phyloP scores from a whole-genome alignment of 2,329 filamentous ascomycete species.

The Aspergillus sp. region DNA sequence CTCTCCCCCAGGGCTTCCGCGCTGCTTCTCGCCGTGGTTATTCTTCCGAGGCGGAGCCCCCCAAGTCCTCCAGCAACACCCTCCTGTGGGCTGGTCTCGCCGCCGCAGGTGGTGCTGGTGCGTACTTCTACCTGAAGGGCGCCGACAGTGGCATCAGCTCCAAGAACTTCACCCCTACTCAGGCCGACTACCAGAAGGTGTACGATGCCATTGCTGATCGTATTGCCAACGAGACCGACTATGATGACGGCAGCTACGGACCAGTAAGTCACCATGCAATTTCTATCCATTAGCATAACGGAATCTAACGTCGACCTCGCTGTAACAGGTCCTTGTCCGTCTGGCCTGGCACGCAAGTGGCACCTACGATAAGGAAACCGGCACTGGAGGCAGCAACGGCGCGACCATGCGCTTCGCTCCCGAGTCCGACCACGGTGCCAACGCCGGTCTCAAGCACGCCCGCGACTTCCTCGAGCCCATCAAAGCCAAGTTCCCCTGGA shows the following conservation, averaged over 20 bases:
- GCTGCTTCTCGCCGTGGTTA: conserved; percentile 76
- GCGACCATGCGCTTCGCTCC: conserved; percentile 95
- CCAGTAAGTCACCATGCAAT: conserved; percentile 54
- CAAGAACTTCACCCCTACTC: conserved; percentile 66
- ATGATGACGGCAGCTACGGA: conserved; percentile 94
- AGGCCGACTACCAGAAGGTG: conserved; percentile 91
- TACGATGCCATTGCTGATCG: conserved; percentile 81
- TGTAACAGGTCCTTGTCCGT: conserved; percentile 67
- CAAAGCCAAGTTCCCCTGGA: conserved; percentile 91
- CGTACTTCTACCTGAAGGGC: conserved; percentile 61
- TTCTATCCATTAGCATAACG: neutral
- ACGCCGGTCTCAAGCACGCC: conserved; percentile 81
- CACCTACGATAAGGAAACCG: conserved; percentile 84
- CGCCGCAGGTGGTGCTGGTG: conserved; percentile 63
- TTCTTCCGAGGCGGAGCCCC: conserved; percentile 64
- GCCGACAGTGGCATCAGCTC: conserved; percentile 38
- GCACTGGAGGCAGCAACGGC: conserved; percentile 91
- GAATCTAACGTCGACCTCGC: conserved; percentile 4
- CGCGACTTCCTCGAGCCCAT: conserved; percentile 92
- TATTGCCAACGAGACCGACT: conserved; percentile 87
- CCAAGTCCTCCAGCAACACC: conserved; percentile 51
- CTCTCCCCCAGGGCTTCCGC: conserved; percentile 64
- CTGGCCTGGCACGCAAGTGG: conserved; percentile 93
- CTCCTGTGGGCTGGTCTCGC: conserved; percentile 61
- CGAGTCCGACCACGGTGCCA: conserved; percentile 87